Evolutionary conservation across 129 eudicot genomes (phyloP).

Genomic region (Pittosporum tobira): DNA sequence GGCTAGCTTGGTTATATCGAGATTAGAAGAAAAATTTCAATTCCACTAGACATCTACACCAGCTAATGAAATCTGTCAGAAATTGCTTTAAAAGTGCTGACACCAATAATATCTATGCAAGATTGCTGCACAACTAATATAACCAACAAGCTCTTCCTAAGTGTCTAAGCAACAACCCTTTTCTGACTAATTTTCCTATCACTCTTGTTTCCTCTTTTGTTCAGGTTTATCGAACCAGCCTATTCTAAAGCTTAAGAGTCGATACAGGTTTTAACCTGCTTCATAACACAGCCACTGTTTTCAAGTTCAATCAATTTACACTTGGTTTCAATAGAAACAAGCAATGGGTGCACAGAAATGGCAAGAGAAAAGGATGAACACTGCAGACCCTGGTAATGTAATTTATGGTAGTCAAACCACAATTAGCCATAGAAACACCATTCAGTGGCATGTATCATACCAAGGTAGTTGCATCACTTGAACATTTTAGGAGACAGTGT

Average conservation of each 20-base stretch:
- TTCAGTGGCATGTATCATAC: constrained; percentile 32
- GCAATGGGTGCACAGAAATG: constrained; percentile 1
- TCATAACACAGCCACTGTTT: not conserved
- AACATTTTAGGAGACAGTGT: constrained; percentile 78
- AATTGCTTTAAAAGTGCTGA: too few relatives aligned
- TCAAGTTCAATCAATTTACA: not conserved
- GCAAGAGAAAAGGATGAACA: constrained; percentile 3
- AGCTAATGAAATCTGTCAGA: too few relatives aligned
- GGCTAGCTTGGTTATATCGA: too few relatives aligned
- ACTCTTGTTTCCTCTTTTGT: not conserved
- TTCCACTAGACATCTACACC: too few relatives aligned
- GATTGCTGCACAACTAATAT: too few relatives aligned
- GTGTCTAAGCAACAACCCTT: not conserved
- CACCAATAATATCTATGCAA: too few relatives aligned
- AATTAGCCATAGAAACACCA: not conserved
- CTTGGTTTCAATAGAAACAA: not conserved
- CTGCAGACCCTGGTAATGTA: not conserved
- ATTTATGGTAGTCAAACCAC: not conserved
- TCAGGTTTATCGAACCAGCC: not conserved
- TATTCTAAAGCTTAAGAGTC: not conserved
- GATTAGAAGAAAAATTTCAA: too few relatives aligned
- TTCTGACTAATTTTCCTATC: not conserved
- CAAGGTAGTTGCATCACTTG: constrained; percentile 97
- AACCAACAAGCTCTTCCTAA: too few relatives aligned
- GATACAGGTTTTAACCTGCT: too few relatives aligned